Evolutionary conservation across 2,329 filamentous ascomycete species (phyloP), one percentile per base, ranked within the genome.

Genomic region (Colletotrichum lupini): DNA sequence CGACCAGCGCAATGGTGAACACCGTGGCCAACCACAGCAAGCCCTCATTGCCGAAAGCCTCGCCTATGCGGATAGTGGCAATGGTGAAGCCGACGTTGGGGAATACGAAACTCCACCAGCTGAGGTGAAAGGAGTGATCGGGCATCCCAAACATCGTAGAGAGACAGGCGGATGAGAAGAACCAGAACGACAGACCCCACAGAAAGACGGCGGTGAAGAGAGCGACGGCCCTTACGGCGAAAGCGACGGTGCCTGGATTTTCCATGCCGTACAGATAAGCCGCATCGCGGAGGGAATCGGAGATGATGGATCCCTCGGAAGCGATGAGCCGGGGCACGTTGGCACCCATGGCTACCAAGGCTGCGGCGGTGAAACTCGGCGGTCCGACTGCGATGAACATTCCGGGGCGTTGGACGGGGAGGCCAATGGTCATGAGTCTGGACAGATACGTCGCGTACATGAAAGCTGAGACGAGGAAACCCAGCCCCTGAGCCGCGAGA

Each of bases 341-440:
- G 14, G 67, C 55, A 26, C 67, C 73, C 73, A 74, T 73, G 14
- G 69, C 42, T 5, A 74, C 75, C 8, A 83, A 67, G 6, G 80
- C 80, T 1, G 79, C 83, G 19, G 84, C 81, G 30, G 86, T 83
- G 65, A 90, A 81, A 58, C 82, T 82, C 1, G 89, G 89, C 8
- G 90, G 89, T 0, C 90, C 90, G 49, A 92, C 90, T 58, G 88
- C 88, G 77, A 92, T 91, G 81, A 92, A 92, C 87, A 92, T 90
- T 5, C 86, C 90, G 0, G 89, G 89, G 60, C 90, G 82, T 68
- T 88, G 87, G 70, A 86, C 85, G 2, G 90, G 90, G 9, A 92
- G 83, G 1, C 89, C 82, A 24, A 84, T 84, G 65, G 86, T 84
- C 85, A 92, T 88, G 22, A 92, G 82, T 1, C 90, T 84, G n/a